Percentiles rank a stretch among this genome's conserved stretches.
These are phyloP conservation scores for Echeveria elegans DNA, from an alignment of 164 flowering plant species.

Conservation along the genomic window DNA sequence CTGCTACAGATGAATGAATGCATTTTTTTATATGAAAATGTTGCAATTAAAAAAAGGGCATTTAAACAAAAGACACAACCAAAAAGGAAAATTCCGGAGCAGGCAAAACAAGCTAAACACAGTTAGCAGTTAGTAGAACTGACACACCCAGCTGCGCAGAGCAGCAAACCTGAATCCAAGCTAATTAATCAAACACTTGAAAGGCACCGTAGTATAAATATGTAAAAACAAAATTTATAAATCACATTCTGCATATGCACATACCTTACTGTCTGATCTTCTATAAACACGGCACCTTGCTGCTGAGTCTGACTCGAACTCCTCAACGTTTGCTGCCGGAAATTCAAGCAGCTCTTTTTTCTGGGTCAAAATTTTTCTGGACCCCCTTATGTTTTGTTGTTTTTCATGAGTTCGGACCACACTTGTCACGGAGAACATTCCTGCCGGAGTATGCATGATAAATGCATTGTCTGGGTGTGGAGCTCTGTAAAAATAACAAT, in stretches of 20 bases:
- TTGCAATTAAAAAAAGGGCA: background rate
- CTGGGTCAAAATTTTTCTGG: conserved; percentile 46
- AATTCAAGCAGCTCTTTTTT: conserved; percentile 28
- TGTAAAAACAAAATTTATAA: background rate
- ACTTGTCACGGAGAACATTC: conserved; percentile 51
- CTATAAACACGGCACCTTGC: conserved; percentile 70
- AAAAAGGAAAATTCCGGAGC: too few relatives aligned
- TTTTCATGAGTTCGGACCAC: conserved; percentile 39
- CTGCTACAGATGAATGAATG: background rate
- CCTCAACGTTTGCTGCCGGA: conserved; percentile 26
- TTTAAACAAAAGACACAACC: too few relatives aligned
- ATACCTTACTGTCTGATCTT: conserved; percentile 45
- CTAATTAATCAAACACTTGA: too few relatives aligned
- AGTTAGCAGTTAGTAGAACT: too few relatives aligned
- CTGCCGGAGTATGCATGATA: conserved; percentile 60
- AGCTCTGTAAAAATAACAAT: conserved; percentile 32
- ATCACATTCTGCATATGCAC: background rate
- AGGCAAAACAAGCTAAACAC: too few relatives aligned
- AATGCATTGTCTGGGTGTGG: conserved; percentile 77
- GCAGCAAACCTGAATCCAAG: background rate
- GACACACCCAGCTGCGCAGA: too few relatives aligned
- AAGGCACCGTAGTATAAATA: too few relatives aligned
- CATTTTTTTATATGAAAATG: background rate
- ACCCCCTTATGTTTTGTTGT: conserved; percentile 30
- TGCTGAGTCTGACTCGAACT: conserved; percentile 54